These are phyloP conservation scores for Tillandsia leiboldiana DNA, from an alignment of 176 grass and related monocot genomes.

Conservation along the genomic window DNA sequence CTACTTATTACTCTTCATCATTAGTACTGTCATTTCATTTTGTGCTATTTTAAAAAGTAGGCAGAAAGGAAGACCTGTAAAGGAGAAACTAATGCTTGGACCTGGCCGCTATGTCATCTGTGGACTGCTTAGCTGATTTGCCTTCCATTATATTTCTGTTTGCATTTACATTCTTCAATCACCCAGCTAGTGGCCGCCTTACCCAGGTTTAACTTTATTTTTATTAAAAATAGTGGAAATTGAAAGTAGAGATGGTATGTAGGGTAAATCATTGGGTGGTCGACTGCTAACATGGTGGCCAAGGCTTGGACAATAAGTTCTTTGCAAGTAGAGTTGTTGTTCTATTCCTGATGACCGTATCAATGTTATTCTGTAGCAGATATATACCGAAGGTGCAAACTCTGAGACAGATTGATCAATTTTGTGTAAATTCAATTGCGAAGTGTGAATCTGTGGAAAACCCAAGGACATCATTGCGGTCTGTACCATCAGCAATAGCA, in stretches of 20 bases:
- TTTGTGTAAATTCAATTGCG: slow-evolving; percentile 79
- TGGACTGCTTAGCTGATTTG: too few relatives aligned
- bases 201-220: too few relatives aligned
- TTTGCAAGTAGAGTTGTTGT: background rate
- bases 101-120: too few relatives aligned
- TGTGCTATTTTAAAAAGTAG: background rate
- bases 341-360: slow-evolving; percentile 5
- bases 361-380: slow-evolving; percentile 28
- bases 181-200: background rate
- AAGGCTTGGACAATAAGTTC: background rate
- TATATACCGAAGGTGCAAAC: slow-evolving; percentile 81
- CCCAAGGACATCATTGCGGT: slow-evolving; percentile 30
- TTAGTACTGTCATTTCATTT: background rate
- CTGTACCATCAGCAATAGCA: slow-evolving; percentile 30
- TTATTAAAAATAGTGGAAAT: too few relatives aligned
- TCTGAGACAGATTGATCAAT: slow-evolving; percentile 80
- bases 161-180: background rate
- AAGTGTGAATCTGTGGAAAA: slow-evolving; percentile 60
- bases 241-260: too few relatives aligned
- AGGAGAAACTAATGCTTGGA: too few relatives aligned
- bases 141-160: background rate
- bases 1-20: slow-evolving; percentile 7
- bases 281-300: background rate
- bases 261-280: too few relatives aligned
- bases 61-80: too few relatives aligned